A percentile compares a stretch with the other conserved stretches of the same genome.
These are phyloP conservation scores for Epichloe festucae DNA, from an alignment of 2,329 filamentous ascomycete species.

Conservation along the genomic window DNA sequence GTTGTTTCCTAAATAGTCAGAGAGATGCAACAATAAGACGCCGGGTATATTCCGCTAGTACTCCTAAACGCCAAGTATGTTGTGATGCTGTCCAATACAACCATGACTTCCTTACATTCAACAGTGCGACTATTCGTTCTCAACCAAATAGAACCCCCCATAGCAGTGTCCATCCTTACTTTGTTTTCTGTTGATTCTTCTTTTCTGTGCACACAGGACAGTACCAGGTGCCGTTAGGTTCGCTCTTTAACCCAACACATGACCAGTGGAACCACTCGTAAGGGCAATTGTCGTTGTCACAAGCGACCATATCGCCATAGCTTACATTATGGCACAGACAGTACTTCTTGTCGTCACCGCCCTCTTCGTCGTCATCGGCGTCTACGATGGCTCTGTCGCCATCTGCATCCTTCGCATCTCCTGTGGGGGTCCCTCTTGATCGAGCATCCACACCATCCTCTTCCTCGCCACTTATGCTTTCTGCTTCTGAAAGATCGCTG, in stretches of 20 bases:
- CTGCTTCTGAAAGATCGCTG: constrained; percentile 52
- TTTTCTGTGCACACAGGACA: constrained; percentile 49
- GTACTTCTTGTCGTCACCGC: constrained; percentile 67
- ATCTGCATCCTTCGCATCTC: constrained; percentile 26
- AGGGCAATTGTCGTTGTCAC: constrained; percentile 69
- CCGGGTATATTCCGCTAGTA: not conserved
- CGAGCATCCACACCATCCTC: constrained; percentile 27
- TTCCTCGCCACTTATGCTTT: constrained; percentile 40
- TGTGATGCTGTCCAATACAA: not conserved
- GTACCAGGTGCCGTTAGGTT: constrained; percentile 55
- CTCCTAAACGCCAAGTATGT: not conserved
- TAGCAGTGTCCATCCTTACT: constrained; percentile 9
- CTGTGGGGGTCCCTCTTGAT: constrained; percentile 18
- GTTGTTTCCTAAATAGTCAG: not conserved
- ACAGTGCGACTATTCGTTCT: not conserved
- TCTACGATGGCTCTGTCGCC: constrained; percentile 43
- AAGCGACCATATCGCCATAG: constrained; percentile 81
- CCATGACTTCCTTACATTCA: not conserved
- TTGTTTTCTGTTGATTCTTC: constrained; percentile 31
- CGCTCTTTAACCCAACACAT: constrained; percentile 55
- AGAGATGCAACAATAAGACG: not conserved
- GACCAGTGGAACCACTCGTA: constrained; percentile 85
- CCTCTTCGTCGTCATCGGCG: constrained; percentile 50
- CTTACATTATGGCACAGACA: constrained; percentile 74
- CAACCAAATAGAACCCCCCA: not conserved